Base-by-base conservation (phyloP, 805 yeast species). In the Saccharomycopsis schoenii region DNA sequence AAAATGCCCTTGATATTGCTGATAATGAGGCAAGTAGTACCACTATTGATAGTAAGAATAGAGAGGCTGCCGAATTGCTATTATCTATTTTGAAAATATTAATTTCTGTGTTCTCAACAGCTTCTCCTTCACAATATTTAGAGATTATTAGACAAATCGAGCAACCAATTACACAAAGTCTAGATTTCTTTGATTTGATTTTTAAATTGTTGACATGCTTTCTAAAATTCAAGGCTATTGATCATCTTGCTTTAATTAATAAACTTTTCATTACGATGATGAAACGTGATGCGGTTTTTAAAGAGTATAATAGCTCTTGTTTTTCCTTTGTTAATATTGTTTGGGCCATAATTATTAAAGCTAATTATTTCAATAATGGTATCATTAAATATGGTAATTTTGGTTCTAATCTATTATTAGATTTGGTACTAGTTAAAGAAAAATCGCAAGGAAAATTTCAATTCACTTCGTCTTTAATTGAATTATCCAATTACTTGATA, bases 341-440 rank as follows among this genome's bases (percentile, higher is more conserved):
- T 2, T 92, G 97, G 97, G 80, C 90, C 0, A 86, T 86, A 67
- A 71, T 93, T 14, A 79, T 83, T 24, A 82, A 83, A 58, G 86
- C 96, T 0, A 79, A 82, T 19, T 73, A 91, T 36, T 74, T 90
- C 1, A 84, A 86, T 10, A 62, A 57, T 47, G 57, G 56, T n/a
- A 52, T 24, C 19, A 55, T 55, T 9, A 56, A 40, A 47, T 47
- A 47, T 17, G 60, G 58, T 34, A 54, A 36, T 17, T 43, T 40
- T 34, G 55, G 57, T 4, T 19, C 55, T 25, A 57, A 94, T 0
- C 72, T 83, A 56, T 82, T 84, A 0, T 71, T 81, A 1, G 77
- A 79, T 0, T 77, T 89, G 1, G 75, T 89, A 56, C 91, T 92
- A 1, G 78, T 90, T 4, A 80, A 83, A 24, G 97, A 91, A 71